These are phyloP conservation scores for Aureobasidium sp. DNA, from an alignment of 2,329 filamentous ascomycete species.

Conservation along the genomic window DNA sequence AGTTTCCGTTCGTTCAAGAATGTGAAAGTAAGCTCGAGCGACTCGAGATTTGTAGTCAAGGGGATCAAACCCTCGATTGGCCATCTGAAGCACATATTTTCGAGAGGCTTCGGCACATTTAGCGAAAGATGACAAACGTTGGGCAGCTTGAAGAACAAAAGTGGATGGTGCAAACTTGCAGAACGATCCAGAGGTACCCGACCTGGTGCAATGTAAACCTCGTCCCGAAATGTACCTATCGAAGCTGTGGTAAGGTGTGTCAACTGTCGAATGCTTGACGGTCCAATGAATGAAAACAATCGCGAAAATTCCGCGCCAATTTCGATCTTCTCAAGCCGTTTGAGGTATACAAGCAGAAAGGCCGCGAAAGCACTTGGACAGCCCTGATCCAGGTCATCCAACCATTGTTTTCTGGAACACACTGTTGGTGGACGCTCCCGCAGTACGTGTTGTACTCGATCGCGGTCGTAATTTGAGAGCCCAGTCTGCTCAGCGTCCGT, in stretches of 20 bases:
- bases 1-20: background rate
- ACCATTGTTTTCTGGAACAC: background rate
- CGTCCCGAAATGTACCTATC: background rate
- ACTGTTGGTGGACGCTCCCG: background rate
- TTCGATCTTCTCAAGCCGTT: background rate
- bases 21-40: background rate
- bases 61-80: background rate
- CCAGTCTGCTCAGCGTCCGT: background rate
- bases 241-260: background rate
- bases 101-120: background rate
- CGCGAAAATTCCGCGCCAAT: background rate
- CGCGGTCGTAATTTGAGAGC: background rate
- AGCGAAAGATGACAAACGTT: background rate
- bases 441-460: background rate
- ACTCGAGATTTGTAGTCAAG: background rate
- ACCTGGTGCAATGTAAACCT: background rate
- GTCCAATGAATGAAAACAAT: background rate
- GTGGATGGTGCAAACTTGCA: background rate
- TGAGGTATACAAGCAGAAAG: background rate
- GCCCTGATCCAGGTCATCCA: background rate
- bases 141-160: background rate
- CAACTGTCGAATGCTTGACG: background rate
- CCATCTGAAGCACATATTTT: background rate
- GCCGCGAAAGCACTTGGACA: background rate
- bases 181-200: background rate